Base-by-base conservation (phyloP, 2,329 filamentous ascomycete genomes). In the Penicillium carneum region DNA sequence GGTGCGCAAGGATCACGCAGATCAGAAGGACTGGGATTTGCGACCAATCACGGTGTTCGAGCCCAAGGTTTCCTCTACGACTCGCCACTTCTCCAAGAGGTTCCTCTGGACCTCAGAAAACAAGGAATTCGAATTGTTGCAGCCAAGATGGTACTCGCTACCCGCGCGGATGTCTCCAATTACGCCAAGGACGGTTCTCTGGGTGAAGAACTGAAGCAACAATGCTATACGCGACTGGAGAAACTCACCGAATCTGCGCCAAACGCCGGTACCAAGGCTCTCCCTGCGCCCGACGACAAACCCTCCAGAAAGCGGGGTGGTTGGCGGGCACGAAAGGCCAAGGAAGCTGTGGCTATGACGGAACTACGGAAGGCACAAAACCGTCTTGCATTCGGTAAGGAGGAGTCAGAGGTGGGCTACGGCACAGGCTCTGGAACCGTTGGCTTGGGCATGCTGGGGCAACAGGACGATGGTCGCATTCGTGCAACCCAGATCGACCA, bases 291-390 rank as follows among this genome's bases (percentile, higher is more conserved):
- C 0, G 95, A 98, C 74, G 95, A 99, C 78, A 99, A 98, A 77
- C 95, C 93, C 1, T 88, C 91, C 0, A 86, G 93, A 36, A 99
- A 99, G 77, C 90, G 95, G 66, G 95, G 95, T 77, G 95, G 95
- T 53, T 85, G 94, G 57, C 85, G 93, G 67, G 95, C 93, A 12
- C 84, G 95, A 59, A 97, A 97, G 78, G 94, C 94, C 62, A 99
- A 99, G 84, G 95, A 97, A 78, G 93, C 94, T 4, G 92, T 92
- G 7, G 94, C 95, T 62, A 96, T 97, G 92, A 99, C 95, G 0
- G 95, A 99, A 57, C 83, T 99, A 33, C 89, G 93, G 67, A 97
- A 98, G 77, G 93, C 93, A 4, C 95, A 98, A 79, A 99, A 99
- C 80, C 87, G 95, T 56, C 90, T 99, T 86, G 92, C 89, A 0